These are phyloP conservation scores for Tranzscheliella williamsii DNA, from an alignment of 1,284 basidiomycete genomes.

Conservation along the genomic window DNA sequence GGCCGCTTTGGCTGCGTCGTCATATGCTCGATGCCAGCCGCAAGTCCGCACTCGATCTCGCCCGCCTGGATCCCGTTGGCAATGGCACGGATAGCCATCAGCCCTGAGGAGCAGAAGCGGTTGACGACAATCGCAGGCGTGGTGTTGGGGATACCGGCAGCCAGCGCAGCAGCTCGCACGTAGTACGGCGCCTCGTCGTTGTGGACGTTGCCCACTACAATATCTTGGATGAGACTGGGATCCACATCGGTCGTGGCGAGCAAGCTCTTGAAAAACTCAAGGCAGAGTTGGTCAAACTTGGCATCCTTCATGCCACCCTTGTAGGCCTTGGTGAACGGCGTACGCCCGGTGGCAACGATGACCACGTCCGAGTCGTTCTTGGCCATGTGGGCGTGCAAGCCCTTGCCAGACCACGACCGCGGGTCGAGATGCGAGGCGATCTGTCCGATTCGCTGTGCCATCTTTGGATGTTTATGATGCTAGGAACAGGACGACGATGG, in stretches of 20 bases:
- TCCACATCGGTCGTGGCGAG: slow-evolving; percentile 70
- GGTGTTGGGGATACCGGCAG: slow-evolving; percentile 77
- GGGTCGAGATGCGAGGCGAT: slow-evolving; percentile 54
- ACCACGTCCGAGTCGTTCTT: slow-evolving; percentile 64
- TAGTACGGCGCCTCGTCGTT: slow-evolving; percentile 45
- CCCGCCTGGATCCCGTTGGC: slow-evolving; percentile 79
- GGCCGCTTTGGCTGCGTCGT: slow-evolving; percentile 35
- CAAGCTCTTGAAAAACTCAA: slow-evolving; percentile 65
- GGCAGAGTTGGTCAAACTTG: slow-evolving; percentile 28
- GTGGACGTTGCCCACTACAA: slow-evolving; percentile 68
- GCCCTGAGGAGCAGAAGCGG: slow-evolving; percentile 69
- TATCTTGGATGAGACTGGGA: slow-evolving; percentile 73
- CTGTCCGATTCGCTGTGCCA: slow-evolving; percentile 47
- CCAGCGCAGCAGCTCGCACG: slow-evolving; percentile 69
- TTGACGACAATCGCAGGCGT: slow-evolving; percentile 70
- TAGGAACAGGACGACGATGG: no score
- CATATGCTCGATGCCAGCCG: slow-evolving; percentile 84
- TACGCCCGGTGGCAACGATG: slow-evolving; percentile 80
- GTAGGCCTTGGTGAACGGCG: slow-evolving; percentile 74
- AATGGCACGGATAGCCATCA: slow-evolving; percentile 80
- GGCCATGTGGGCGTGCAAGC: slow-evolving; percentile 39
- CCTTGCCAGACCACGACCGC: slow-evolving; percentile 50
- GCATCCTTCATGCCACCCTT: slow-evolving; percentile 81
- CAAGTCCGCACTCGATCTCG: slow-evolving; percentile 82
- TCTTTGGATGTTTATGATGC: no score